Base-by-base conservation (phyloP, 1,284 basidiomycete species). In the Peniophora sp. region DNA sequence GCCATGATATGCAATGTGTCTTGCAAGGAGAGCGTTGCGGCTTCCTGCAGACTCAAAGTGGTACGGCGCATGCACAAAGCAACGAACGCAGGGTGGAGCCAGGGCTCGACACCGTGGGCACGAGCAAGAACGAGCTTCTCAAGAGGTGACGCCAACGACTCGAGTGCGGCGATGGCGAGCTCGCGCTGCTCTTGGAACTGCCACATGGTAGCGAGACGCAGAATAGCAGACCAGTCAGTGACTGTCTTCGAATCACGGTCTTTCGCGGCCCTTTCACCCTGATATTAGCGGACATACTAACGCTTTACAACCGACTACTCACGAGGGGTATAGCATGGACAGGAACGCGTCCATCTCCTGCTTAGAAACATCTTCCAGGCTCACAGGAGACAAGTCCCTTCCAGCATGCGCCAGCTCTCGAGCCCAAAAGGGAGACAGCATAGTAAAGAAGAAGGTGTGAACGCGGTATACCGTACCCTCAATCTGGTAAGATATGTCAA, bases 321-420 rank as follows among this genome's bases (percentile, higher is more conserved):
- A 68, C 68, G 51, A 55, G 64, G 69, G 55, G 45, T 56, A 56
- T 14, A 56, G 8, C n/a, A 55, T 44, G 17, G 47, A 44, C 9
- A 56, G 50, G 35, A 56, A 52, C 1, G 50, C 55, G 0, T 56
- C 55, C 50, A 19, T 63, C 50, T 44, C 70, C 54, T 36, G 38
- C 19, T 44, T 12, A 39, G 52, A 34, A n/a, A 54, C 12, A 12
- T 53, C 52, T n/a, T 47, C 47, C 3, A 53, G 45, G 8, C 52
- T 49, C n/a, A n/a, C n/a, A n/a, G n/a, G n/a, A n/a, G n/a, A n/a
- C n/a, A n/a, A n/a, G n/a, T n/a, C n/a, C n/a, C n/a, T n/a, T n/a
- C n/a, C n/a, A n/a, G n/a, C n/a, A n/a, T n/a, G n/a, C n/a, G n/a
- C n/a, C n/a, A n/a, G n/a, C n/a, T n/a, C n/a, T n/a, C n/a, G n/a